Conservation (phyloP, 352 stramenopile species). For the Globisporangium viniferum region DNA sequence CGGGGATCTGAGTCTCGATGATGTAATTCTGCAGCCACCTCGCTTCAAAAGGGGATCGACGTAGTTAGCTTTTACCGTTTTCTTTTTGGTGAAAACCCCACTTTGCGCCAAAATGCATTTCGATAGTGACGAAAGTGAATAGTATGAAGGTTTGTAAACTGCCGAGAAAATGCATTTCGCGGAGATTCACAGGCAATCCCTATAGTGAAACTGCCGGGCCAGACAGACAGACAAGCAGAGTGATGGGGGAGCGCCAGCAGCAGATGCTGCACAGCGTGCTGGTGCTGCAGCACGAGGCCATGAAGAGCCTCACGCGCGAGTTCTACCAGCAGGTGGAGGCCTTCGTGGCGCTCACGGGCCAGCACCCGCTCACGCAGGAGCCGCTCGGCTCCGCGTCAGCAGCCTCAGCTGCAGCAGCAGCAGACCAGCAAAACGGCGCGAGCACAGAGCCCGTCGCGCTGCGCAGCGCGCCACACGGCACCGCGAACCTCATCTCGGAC, state of each 20-base stretch:
- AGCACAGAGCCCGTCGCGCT: conserved; percentile 25
- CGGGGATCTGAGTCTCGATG: too few relatives aligned
- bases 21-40: too few relatives aligned
- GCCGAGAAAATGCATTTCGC: too few relatives aligned
- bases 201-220: too few relatives aligned
- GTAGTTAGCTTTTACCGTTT: too few relatives aligned
- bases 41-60: too few relatives aligned
- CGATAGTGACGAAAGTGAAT: too few relatives aligned
- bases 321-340: conserved; percentile 68
- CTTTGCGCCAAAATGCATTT: too few relatives aligned
- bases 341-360: conserved; percentile 52
- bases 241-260: conserved; percentile 4
- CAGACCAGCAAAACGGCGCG: conserved; percentile 7
- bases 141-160: too few relatives aligned
- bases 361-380: conserved; percentile 41
- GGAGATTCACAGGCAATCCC: too few relatives aligned
- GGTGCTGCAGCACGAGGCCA: conserved; percentile 52
- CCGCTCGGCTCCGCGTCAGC: conserved; percentile 1
- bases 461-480: conserved; percentile 23
- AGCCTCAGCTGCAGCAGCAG: conserved; percentile 1
- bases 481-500: conserved; percentile 44
- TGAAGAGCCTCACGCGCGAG: conserved; percentile 40
- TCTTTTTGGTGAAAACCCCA: too few relatives aligned
- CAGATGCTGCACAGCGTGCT: conserved; percentile 55
- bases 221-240: neutral